Evolutionary conservation across 164 flowering plant genomes (phyloP), one percentile per base, ranked within the genome.

Genomic region (Vitis labrusca): DNA sequence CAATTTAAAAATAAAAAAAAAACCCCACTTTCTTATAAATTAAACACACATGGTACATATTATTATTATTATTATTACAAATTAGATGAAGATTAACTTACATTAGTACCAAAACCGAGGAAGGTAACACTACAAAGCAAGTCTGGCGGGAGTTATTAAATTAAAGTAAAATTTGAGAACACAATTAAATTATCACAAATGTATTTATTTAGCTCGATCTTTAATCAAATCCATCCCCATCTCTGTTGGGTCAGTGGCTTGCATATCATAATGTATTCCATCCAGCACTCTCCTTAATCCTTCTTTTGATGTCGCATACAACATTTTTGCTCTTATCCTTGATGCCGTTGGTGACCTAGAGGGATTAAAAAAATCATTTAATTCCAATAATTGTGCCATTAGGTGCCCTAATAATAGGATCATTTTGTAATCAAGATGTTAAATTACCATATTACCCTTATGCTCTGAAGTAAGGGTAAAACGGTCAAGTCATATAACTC

Each of bases 181-280:
- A 54, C 1, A 13, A 27, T 47, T 66, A 51, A 9, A 8, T 54
- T 14, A 13, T 5, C 27, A 11, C 48, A 14, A 54, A 47, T 44
- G 12, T 1, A 66, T 51, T 62, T 80, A 89, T 66, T 94, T 89
- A 62, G 93, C 97, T 47, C 89, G 71, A 72, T 91, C 94, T 70
- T 70, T 63, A 50, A 94, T 94, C 61, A 94, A 79, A 68, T 92
- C 94, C 27, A 94, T 68, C 2, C 93, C 99, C 99, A 94, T 94
- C 85, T 94, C 99, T 0, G 91, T 85, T 11, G 97, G 91, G 51
- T 94, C 97, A 0, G 99, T 94, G 0, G 99, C 99, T 64, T 94
- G 99, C 17, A 94, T 76, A 69, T 94, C 99, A 60, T 92, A 94
- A 79, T 79, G 82, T 50, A 94, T 81, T 3, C 99, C 99, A 1